phyloP scores from a whole-genome alignment of 257 asterid genomes.

The Jasminum sambac region DNA sequence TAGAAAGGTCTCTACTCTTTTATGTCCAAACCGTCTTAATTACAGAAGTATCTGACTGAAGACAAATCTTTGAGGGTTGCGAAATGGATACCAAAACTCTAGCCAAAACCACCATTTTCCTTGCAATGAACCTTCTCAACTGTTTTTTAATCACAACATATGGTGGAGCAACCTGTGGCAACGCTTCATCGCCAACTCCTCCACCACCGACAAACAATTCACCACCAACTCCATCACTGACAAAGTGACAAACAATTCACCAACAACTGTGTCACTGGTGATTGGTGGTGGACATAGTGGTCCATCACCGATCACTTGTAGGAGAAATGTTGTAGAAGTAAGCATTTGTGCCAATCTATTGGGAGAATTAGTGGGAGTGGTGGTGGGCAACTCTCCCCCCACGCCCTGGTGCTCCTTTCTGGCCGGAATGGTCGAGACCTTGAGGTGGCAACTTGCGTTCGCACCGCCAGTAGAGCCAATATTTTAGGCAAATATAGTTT shows the following conservation, averaged over 20 bases:
- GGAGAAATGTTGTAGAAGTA: conserved; percentile 28
- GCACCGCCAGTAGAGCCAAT: conserved; percentile 36
- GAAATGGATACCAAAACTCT: conserved; percentile 22
- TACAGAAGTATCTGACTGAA: no score
- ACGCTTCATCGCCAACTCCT: conserved; percentile 2
- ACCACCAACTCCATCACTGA: no score
- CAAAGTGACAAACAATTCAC: no score
- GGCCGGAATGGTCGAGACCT: conserved; percentile 31
- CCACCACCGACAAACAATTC: no score
- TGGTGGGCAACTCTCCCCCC: conserved; percentile 28
- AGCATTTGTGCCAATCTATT: conserved; percentile 37
- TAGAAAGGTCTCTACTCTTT: no score
- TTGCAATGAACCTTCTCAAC: conserved; percentile 27
- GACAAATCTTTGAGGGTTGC: neutral
- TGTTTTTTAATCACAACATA: conserved; percentile 15
- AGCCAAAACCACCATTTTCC: conserved; percentile 14
- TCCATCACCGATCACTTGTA: conserved; percentile 22
- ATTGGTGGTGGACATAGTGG: neutral
- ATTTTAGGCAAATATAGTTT: conserved; percentile 28
- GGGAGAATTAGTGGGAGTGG: conserved; percentile 24
- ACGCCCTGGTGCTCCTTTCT: conserved; percentile 33
- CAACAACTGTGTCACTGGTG: no score
- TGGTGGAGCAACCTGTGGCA: neutral
- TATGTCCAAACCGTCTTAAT: no score
- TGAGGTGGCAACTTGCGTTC: conserved; percentile 35